phyloP scores from a whole-genome alignment of 176 grass and related monocot species.

The Aechmea fasciata region DNA sequence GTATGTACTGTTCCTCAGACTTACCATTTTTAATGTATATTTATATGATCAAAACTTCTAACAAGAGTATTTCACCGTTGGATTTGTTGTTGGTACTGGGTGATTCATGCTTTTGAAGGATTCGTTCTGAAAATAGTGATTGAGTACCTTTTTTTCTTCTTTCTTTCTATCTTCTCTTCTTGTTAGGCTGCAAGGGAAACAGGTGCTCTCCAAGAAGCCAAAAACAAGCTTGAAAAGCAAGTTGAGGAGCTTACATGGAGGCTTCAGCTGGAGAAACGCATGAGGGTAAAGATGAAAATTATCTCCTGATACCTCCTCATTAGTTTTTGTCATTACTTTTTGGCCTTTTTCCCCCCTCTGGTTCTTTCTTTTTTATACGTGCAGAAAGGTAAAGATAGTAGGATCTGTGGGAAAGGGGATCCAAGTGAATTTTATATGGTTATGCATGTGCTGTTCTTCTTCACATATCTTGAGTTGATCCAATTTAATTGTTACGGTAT shows the following conservation, averaged over 20 bases:
- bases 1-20: too few relatives aligned
- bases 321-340: not conserved
- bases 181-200: slow-evolving; percentile 91
- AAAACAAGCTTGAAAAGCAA: slow-evolving; percentile 98
- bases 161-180: slow-evolving; percentile 18
- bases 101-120: not conserved
- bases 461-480: not conserved
- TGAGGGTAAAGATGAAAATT: slow-evolving; percentile 44
- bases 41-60: too few relatives aligned
- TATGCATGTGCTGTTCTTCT: not conserved
- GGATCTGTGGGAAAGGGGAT: not conserved
- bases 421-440: not conserved
- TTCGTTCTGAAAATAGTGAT: not conserved
- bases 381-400: not conserved
- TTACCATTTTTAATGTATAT: too few relatives aligned
- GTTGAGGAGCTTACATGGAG: slow-evolving; percentile 92
- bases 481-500: not conserved
- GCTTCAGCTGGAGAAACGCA: slow-evolving; percentile 79
- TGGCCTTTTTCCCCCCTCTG: not conserved
- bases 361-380: not conserved
- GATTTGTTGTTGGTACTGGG: too few relatives aligned
- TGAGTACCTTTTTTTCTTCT: slow-evolving; percentile 5
- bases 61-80: too few relatives aligned
- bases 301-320: not conserved
- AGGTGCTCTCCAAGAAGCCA: slow-evolving; percentile 90